Percentiles rank a stretch among this genome's conserved stretches.
Evolutionary conservation across 495 filamentous ascomycete genomes (phyloP).

Genomic region (Neurospora hispaniola): DNA sequence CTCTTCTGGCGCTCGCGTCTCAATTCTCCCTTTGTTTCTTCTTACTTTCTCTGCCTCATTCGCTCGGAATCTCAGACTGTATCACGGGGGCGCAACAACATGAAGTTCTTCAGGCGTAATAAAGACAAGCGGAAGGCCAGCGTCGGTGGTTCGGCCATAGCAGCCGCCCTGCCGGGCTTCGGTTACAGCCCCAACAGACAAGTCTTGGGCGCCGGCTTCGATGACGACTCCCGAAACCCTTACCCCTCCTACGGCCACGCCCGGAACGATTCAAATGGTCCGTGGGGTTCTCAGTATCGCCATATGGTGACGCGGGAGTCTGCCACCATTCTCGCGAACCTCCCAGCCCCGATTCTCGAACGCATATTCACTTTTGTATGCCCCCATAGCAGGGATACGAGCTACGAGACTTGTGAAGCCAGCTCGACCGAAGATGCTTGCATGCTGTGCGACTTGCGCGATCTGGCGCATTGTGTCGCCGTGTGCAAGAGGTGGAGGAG

Average conservation of each 20-base stretch:
- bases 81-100: conserved; percentile 7
- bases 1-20: not conserved
- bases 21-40: conserved; percentile 2
- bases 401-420: conserved; percentile 72
- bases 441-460: conserved; percentile 91
- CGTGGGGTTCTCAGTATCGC: conserved; percentile 1
- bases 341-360: conserved; percentile 55
- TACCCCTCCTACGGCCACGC: conserved; percentile 1
- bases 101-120: conserved; percentile 33
- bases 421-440: conserved; percentile 76
- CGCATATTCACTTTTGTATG: conserved; percentile 74
- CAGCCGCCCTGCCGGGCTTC: conserved; percentile 10
- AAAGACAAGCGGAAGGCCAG: conserved; percentile 21
- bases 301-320: conserved; percentile 19
- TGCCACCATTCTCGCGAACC: conserved; percentile 23
- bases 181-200: conserved; percentile 1
- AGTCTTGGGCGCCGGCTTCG: not conserved
- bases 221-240: conserved; percentile 3
- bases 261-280: conserved; percentile 1
- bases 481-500: conserved; percentile 65
- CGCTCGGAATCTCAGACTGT: not conserved
- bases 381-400: conserved; percentile 67
- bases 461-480: conserved; percentile 67
- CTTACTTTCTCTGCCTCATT: not conserved
- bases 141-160: conserved; percentile 4